phyloP scores from a whole-genome alignment of 2,329 filamentous ascomycete species.

The Malbranchea zuffiana region DNA sequence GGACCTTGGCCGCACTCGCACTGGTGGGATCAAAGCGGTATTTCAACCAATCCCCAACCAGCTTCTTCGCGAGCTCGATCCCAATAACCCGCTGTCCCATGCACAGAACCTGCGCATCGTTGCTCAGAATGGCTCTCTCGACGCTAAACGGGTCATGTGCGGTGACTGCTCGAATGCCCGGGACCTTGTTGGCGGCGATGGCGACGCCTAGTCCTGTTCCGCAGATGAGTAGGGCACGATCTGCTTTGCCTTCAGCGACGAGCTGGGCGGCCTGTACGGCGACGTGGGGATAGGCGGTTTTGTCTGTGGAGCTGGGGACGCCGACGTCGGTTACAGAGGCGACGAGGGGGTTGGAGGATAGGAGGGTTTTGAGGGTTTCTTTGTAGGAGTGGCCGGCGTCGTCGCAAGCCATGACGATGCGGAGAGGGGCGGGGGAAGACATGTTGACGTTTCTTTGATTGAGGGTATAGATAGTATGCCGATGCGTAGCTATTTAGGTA shows the following conservation, averaged over 20 bases:
- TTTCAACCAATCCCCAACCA: conserved; percentile 74
- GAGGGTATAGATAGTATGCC: no score
- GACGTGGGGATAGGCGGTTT: conserved; percentile 70
- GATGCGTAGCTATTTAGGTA: no score
- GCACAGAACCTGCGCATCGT: conserved; percentile 78
- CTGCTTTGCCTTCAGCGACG: conserved; percentile 44
- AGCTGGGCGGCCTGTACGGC: conserved; percentile 59
- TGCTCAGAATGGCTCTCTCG: conserved; percentile 68
- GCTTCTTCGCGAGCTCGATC: conserved; percentile 62
- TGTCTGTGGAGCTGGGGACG: conserved; percentile 54
- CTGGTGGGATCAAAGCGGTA: conserved; percentile 65
- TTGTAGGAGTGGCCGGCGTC: conserved; percentile 73
- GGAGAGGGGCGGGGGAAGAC: conserved; percentile 31
- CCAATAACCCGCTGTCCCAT: conserved; percentile 78
- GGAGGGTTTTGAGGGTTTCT: conserved; percentile 61
- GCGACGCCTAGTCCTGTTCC: conserved; percentile 80
- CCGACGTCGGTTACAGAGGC: conserved; percentile 63
- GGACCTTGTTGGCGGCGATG: conserved; percentile 81
- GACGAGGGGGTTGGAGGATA: conserved; percentile 57
- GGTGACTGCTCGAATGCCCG: conserved; percentile 74
- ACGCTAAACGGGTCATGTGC: conserved; percentile 80
- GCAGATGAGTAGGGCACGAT: conserved; percentile 72
- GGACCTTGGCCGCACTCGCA: conserved; percentile 51
- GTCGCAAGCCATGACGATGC: conserved; percentile 54
- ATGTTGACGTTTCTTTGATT: conserved; percentile 4